These are phyloP conservation scores for Eremothecium cymbalariae DNA, from an alignment of 1,139 yeast species.

Conservation along the genomic window DNA sequence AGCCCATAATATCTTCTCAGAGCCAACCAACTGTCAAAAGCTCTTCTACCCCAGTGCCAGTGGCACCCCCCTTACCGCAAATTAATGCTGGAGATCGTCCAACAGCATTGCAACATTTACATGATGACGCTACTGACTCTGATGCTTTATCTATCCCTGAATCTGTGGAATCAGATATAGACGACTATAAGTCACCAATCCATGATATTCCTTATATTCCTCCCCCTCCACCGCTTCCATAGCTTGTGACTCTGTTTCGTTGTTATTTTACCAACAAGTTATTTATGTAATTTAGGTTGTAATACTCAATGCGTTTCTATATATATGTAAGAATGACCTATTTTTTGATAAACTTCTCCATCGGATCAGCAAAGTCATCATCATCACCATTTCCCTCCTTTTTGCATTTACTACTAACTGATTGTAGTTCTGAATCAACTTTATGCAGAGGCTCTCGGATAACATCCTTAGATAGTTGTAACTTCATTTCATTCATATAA, in stretches of 20 bases:
- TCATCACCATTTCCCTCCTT: slow-evolving; percentile 7
- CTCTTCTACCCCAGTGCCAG: slow-evolving; percentile 23
- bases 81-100: slow-evolving; percentile 14
- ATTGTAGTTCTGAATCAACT: too few species aligned
- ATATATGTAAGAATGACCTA: background rate
- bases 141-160: slow-evolving; percentile 33
- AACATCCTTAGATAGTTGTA: slow-evolving; percentile 23
- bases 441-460: slow-evolving; percentile 1
- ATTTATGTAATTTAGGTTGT: background rate
- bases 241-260: background rate
- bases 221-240: slow-evolving; percentile 31
- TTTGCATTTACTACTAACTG: background rate
- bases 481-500: slow-evolving; percentile 26
- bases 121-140: slow-evolving; percentile 20
- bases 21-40: too few species aligned
- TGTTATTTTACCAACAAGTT: background rate
- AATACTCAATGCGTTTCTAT: too few species aligned
- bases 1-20: too few species aligned
- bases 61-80: slow-evolving; percentile 22
- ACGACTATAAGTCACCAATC: slow-evolving; percentile 7
- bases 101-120: slow-evolving; percentile 28
- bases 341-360: slow-evolving; percentile 10
- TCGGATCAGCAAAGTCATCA: slow-evolving; percentile 18
- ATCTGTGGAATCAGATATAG: slow-evolving; percentile 31
- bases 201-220: slow-evolving; percentile 20